Base-by-base conservation (phyloP, 805 yeast species). In the Saccharomycopsis selenospora region DNA sequence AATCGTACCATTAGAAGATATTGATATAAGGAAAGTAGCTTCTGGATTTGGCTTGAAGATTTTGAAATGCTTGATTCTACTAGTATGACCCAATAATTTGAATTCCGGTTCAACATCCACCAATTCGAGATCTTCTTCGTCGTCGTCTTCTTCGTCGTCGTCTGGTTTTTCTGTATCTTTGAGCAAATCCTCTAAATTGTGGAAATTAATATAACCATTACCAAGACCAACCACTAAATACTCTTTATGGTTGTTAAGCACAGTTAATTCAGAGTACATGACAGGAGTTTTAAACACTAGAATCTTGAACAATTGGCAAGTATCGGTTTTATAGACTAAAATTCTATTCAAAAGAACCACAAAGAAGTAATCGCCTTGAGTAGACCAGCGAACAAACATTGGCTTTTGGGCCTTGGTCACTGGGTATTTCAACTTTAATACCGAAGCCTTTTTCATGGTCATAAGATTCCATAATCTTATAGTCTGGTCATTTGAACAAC, bases 381-480 rank as follows among this genome's bases (percentile, higher is more conserved):
- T 56, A 10, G 80, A 66, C 93, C 95, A 88, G 57, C 77, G 71
- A 7, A 82, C 85, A 59, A 68, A 70, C 52, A 79, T 81, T 41
- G 82, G 84, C 49, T 71, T 66, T 64, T 83, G 85, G 55, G 82
- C 80, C 59, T 82, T 85, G 52, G 72, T 77, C 11, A 25, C 24
- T n/a, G 25, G 36, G 29, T 48, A 83, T 61, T 75, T 82, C 51
- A 85, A 67, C 60, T 85, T 89, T 65, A 90, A 68, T 8, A 77
- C 72, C 1, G 95, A 90, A 17, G 98, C 98, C 65, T 89, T 90
- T 62, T 86, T 85, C 11, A 88, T 93, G 1, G 97, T 91, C 98
- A 93, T 91, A 56, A 93, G 70, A 62, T 93, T 93, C 99, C 99
- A 93, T 50, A 93, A 72, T 60, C 91, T 73, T 30, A 93, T 73